These are phyloP conservation scores for Xylariomycetidae sp. DNA, from an alignment of 2,329 filamentous ascomycete genomes.

Conservation along the genomic window DNA sequence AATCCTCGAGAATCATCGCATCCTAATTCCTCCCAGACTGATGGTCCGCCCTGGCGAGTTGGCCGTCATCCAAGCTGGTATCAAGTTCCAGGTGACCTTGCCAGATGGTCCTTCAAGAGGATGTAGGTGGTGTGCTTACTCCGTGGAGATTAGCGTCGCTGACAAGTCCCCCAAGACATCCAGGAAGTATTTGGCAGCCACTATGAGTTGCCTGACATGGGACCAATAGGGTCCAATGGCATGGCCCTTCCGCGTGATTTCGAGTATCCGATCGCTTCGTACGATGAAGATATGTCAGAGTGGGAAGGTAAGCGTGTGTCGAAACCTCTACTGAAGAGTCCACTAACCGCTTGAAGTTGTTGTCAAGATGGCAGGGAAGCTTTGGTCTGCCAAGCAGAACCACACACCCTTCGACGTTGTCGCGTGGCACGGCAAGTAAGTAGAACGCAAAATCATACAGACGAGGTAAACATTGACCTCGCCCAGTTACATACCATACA, in stretches of 20 bases:
- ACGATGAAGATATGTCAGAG: slow-evolving; percentile 29
- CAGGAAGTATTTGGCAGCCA: slow-evolving; percentile 59
- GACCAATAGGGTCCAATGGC: slow-evolving; percentile 58
- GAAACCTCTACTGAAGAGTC: slow-evolving; percentile 1
- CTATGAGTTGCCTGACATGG: slow-evolving; percentile 58
- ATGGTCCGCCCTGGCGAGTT: slow-evolving; percentile 59
- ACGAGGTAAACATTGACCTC: too few relatives aligned
- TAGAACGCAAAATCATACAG: too few relatives aligned
- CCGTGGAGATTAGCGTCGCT: not conserved
- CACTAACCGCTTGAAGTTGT: slow-evolving; percentile 32
- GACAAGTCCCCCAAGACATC: slow-evolving; percentile 20
- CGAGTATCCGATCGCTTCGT: slow-evolving; percentile 50
- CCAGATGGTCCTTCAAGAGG: slow-evolving; percentile 52
- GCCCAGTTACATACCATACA: slow-evolving; percentile 30
- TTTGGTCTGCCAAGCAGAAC: slow-evolving; percentile 51
- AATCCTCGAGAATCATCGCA: slow-evolving; percentile 25
- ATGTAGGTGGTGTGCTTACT: slow-evolving; percentile 24
- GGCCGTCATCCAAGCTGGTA: slow-evolving; percentile 56
- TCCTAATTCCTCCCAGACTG: slow-evolving; percentile 9
- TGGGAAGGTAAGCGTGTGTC: slow-evolving; percentile 13
- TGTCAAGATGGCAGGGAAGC: slow-evolving; percentile 53
- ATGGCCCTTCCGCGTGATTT: slow-evolving; percentile 61
- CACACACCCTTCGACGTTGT: slow-evolving; percentile 63
- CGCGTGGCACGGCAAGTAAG: slow-evolving; percentile 60
- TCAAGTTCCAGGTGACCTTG: slow-evolving; percentile 52